A percentile compares a stretch with the other conserved stretches of the same genome.
These are phyloP conservation scores for Agaricus sinodeliciosus DNA, from an alignment of 768 basidiomycete species.

Conservation along the genomic window DNA sequence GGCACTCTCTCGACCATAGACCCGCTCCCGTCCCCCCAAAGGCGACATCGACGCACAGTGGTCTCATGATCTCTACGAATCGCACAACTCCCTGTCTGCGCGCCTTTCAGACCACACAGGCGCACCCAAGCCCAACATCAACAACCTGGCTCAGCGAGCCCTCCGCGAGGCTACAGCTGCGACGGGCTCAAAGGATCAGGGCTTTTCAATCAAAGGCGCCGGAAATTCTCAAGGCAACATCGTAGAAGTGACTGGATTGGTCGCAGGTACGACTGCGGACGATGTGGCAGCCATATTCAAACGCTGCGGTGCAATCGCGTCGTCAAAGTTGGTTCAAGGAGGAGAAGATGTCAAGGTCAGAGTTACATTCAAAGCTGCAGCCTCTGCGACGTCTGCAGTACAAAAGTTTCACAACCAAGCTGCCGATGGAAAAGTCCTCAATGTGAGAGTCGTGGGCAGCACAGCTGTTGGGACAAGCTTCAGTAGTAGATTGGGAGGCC, in stretches of 20 bases:
- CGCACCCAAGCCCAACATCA: slow-evolving; percentile 45
- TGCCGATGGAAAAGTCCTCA: slow-evolving; percentile 73
- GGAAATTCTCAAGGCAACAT: slow-evolving; percentile 51
- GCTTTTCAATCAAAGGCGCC: slow-evolving; percentile 65
- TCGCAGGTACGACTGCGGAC: slow-evolving; percentile 70
- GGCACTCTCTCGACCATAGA: slow-evolving; percentile 24
- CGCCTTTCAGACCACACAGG: slow-evolving; percentile 41
- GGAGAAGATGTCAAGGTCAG: slow-evolving; percentile 51
- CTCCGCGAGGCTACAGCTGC: slow-evolving; percentile 50
- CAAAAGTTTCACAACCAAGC: slow-evolving; percentile 73
- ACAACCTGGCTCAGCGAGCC: slow-evolving; percentile 50
- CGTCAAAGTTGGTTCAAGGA: slow-evolving; percentile 31
- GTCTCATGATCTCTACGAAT: slow-evolving; percentile 68
- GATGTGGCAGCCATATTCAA: slow-evolving; percentile 86
- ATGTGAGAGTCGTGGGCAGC: slow-evolving; percentile 54
- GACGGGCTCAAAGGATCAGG: slow-evolving; percentile 14
- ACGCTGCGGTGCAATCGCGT: slow-evolving; percentile 62
- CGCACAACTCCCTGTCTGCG: slow-evolving; percentile 53
- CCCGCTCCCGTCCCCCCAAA: slow-evolving; percentile 51
- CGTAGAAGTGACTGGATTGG: slow-evolving; percentile 69
- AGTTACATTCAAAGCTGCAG: slow-evolving; percentile 61
- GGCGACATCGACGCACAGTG: slow-evolving; percentile 61
- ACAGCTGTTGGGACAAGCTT: slow-evolving; percentile 45
- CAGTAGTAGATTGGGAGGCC: slow-evolving; percentile 49
- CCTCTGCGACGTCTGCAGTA: slow-evolving; percentile 61